A percentile compares a stretch with the other conserved stretches of the same genome.
phyloP scores from a whole-genome alignment of 441 rosid species.

The Pelargonium australe region DNA sequence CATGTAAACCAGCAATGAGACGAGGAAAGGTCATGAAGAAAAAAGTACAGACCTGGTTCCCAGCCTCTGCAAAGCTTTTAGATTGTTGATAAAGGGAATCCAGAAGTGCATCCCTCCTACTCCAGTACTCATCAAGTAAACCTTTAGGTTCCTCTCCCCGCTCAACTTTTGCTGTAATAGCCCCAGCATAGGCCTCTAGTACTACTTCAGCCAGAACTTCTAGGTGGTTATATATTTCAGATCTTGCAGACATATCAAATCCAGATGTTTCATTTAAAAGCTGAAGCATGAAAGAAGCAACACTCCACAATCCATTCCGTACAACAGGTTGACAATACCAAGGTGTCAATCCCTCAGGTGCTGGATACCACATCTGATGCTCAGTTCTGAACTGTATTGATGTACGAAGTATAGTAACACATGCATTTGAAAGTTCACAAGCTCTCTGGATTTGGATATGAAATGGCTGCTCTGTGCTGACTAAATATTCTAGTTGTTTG shows the following conservation, averaged over 20 bases:
- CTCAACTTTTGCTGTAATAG: constrained; percentile 64
- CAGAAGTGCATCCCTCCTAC: constrained; percentile 64
- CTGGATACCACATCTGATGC: constrained; percentile 87
- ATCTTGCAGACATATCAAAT: constrained; percentile 50
- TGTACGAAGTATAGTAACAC: constrained; percentile 55
- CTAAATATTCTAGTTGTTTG: constrained; percentile 55
- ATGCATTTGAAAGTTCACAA: constrained; percentile 70
- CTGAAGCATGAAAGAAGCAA: constrained; percentile 66
- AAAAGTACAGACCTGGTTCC: constrained; percentile 44
- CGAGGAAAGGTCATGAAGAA: constrained; percentile 11
- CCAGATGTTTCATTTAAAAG: constrained; percentile 51
- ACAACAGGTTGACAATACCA: constrained; percentile 66
- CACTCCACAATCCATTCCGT: constrained; percentile 73
- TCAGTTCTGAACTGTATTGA: constrained; percentile 65
- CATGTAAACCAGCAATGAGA: constrained; percentile 10
- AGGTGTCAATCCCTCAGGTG: constrained; percentile 77
- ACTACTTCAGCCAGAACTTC: constrained; percentile 63
- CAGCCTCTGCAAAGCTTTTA: constrained; percentile 42
- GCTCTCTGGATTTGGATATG: constrained; percentile 62
- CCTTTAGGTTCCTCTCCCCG: constrained; percentile 65
- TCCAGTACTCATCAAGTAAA: constrained; percentile 71
- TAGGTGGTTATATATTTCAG: constrained; percentile 51
- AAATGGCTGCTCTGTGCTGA: constrained; percentile 54
- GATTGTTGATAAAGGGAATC: constrained; percentile 62
- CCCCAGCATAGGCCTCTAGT: constrained; percentile 64